Percentiles rank a stretch among this genome's conserved stretches.
These are phyloP conservation scores for Pisolithus microcarpus DNA, from an alignment of 768 basidiomycete species.

Conservation along the genomic window DNA sequence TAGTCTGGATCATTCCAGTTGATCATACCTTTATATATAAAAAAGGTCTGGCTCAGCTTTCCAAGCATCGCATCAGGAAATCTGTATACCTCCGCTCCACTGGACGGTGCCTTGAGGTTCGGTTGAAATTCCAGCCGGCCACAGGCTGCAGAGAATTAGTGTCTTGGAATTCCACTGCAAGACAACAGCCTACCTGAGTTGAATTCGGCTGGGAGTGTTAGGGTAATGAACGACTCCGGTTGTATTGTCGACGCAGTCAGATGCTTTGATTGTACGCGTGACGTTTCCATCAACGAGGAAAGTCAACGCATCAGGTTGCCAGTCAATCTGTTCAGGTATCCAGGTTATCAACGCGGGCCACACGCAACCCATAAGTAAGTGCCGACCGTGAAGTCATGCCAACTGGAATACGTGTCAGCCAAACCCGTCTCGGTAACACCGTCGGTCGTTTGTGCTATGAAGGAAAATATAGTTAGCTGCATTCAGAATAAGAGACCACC, in stretches of 20 bases:
- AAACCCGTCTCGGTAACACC: constrained; percentile 44
- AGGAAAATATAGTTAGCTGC: not conserved
- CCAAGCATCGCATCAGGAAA: not conserved
- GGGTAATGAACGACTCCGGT: constrained; percentile 63
- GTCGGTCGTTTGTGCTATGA: constrained; percentile 37
- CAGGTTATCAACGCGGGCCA: not conserved
- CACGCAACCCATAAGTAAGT: not conserved
- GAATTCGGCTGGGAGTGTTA: constrained; percentile 71
- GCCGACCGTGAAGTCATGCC: constrained; percentile 70
- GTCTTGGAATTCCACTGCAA: not conserved
- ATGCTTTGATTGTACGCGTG: constrained; percentile 61
- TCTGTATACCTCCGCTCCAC: constrained; percentile 60
- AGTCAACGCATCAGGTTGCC: constrained; percentile 60
- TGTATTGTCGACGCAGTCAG: constrained; percentile 43
- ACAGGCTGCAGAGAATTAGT: constrained; percentile 38
- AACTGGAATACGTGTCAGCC: constrained; percentile 60
- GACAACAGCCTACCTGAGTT: constrained; percentile 52
- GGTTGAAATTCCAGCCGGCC: constrained; percentile 71
- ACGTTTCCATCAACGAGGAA: constrained; percentile 66
- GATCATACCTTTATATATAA: constrained; percentile 52
- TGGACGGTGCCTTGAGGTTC: constrained; percentile 61
- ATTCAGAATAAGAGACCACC: constrained; percentile 17
- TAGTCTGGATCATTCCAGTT: constrained; percentile 80
- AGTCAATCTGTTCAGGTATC: constrained; percentile 54
- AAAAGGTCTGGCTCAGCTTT: not conserved